Evolutionary conservation across 169 alveolate species (phyloP).

Genomic region (Plasmodium cynomolgi): DNA sequence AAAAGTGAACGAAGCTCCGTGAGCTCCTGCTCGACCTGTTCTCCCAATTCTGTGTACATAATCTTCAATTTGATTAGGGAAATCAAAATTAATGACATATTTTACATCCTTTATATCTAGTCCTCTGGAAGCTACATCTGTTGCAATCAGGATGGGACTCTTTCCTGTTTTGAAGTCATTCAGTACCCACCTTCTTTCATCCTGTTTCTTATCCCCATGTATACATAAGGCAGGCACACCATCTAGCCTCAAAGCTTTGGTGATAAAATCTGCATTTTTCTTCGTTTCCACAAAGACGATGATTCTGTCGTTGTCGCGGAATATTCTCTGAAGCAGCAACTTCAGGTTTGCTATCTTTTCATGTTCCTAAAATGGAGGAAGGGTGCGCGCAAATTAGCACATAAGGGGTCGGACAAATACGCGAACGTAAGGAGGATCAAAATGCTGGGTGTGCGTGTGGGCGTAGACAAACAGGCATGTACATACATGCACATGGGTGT

Average conservation of each 20-base stretch:
- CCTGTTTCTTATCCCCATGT: slow-evolving; percentile 98
- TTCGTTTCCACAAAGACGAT: slow-evolving; percentile 79
- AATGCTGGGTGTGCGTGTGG: neutral
- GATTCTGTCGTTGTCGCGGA: slow-evolving; percentile 61
- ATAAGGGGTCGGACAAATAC: neutral
- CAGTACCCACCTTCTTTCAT: slow-evolving; percentile 93
- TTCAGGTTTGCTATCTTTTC: slow-evolving; percentile 53
- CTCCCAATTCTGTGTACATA: slow-evolving; percentile 99
- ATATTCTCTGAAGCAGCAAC: slow-evolving; percentile 54
- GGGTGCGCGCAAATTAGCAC: neutral
- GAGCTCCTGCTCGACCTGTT: slow-evolving; percentile 97
- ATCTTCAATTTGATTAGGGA: slow-evolving; percentile 98
- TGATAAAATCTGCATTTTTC: slow-evolving; percentile 89
- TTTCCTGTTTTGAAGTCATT: slow-evolving; percentile 96
- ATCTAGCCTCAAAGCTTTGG: slow-evolving; percentile 90
- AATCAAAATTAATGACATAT: slow-evolving; percentile 98
- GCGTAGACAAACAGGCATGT: neutral
- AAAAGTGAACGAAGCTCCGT: slow-evolving; percentile 94
- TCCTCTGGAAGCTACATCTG: slow-evolving; percentile 99
- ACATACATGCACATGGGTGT: slow-evolving; percentile 11
- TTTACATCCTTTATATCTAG: slow-evolving; percentile 97
- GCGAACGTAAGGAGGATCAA: neutral
- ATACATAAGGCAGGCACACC: slow-evolving; percentile 96
- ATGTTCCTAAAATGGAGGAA: slow-evolving; percentile 49
- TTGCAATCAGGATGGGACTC: slow-evolving; percentile 97